Evolutionary conservation across 164 flowering plant species (phyloP).

Genomic region (Aristolochia californica): DNA sequence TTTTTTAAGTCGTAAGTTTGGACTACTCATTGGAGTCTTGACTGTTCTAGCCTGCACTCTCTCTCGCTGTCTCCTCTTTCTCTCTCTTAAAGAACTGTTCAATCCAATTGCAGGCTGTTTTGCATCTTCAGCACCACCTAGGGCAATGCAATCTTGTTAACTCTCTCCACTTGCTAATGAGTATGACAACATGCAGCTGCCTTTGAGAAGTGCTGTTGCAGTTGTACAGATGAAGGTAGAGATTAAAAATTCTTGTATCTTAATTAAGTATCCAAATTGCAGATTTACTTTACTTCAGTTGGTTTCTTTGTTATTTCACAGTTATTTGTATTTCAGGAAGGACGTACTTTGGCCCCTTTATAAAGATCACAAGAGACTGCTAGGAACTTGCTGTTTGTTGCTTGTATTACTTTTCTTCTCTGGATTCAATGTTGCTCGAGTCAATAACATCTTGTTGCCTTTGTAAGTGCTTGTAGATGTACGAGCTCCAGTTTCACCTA

Average conservation of each 20-base stretch:
- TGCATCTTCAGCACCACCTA: constrained; percentile 55
- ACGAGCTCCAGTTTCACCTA: background rate
- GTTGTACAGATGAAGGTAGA: constrained; percentile 25
- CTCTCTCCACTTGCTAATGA: constrained; percentile 37
- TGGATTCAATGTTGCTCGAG: constrained; percentile 42
- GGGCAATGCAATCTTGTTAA: constrained; percentile 45
- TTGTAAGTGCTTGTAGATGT: constrained; percentile 38
- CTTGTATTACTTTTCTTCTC: constrained; percentile 56
- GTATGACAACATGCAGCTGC: constrained; percentile 42
- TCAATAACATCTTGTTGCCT: constrained; percentile 65
- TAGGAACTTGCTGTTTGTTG: constrained; percentile 72
- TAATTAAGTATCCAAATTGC: too few species aligned
- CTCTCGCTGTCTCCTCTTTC: too few species aligned
- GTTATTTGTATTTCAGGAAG: constrained; percentile 36
- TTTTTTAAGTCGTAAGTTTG: too few species aligned
- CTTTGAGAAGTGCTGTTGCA: constrained; percentile 37
- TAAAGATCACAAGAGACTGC: constrained; percentile 51
- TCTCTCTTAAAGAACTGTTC: background rate
- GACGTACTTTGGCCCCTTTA: constrained; percentile 55
- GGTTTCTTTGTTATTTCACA: background rate
- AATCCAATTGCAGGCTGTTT: constrained; percentile 40
- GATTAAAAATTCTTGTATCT: background rate
- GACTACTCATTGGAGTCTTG: too few species aligned
- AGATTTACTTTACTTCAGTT: background rate
- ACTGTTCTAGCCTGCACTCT: too few species aligned